phyloP scores from a whole-genome alignment of 805 yeast species.

The Metschnikowia cubensis region DNA sequence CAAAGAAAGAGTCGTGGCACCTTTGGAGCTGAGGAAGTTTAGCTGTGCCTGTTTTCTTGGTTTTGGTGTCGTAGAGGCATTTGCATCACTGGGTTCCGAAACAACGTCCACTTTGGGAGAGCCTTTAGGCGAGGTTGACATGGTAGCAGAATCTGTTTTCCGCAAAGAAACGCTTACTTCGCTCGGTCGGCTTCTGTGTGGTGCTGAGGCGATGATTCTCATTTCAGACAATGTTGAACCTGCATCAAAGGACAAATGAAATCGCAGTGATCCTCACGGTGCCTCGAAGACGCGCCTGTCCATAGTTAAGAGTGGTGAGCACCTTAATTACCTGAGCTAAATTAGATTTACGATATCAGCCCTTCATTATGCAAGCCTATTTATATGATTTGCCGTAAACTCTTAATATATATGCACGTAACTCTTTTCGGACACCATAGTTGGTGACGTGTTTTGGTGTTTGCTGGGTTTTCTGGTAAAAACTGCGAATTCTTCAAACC shows the following conservation, averaged over 20 bases:
- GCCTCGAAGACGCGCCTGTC: background rate
- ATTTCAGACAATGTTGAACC: constrained; percentile 3
- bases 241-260: constrained; percentile 1
- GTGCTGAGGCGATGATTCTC: constrained; percentile 2
- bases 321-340: background rate
- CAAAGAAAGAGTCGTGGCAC: constrained; percentile 3
- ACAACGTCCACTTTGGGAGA: background rate
- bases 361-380: too few species aligned
- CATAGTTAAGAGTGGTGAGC: background rate
- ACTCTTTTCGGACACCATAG: too few species aligned
- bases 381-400: too few species aligned
- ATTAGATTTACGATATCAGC: too few species aligned
- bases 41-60: constrained; percentile 18
- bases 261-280: background rate
- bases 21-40: constrained; percentile 7
- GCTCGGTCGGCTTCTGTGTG: background rate
- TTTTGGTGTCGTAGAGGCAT: background rate
- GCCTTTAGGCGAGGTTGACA: background rate
- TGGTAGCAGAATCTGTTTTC: background rate
- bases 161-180: background rate
- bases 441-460: too few species aligned
- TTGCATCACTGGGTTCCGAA: background rate
- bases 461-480: too few species aligned
- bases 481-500: too few species aligned
- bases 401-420: too few species aligned